Base-by-base conservation (phyloP, 208 protist genomes). In the Acanthamoeba royreba region DNA sequence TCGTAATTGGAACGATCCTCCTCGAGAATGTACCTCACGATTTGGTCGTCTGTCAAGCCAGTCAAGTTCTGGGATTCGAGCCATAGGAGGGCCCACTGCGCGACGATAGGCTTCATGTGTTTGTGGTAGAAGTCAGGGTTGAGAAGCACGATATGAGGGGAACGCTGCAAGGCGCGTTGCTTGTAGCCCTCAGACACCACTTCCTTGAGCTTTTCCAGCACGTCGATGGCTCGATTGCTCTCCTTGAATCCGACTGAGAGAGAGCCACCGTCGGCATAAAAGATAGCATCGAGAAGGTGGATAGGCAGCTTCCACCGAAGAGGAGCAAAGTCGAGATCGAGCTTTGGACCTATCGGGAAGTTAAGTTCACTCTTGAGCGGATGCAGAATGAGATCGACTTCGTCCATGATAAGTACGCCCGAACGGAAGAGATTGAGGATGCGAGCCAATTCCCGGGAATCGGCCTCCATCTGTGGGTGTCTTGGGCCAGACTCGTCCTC, bases 331-430 rank as follows among this genome's bases (percentile, higher is more conserved):
- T 99, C 98, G 74, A 99, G 97, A 4, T 98, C 96, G 88, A 98
- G 88, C 94, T 98, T 98, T 45, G 95, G 83, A 22, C 98, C 98
- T 95, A 99, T 98, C 7, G 98, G 98, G 95, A 98, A 99, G 95
- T 99, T 99, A 47, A 99, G 96, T 96, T 99, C 98, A 0, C 97
- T 98, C 52, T 98, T 98, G 43, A 99, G 97, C 38, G 98, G 98
- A 94, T 99, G 98, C 83, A 99, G 96, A 38, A 99, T 95, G 38
- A 99, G 96, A 94, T 99, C 98, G 13, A 99, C 98, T 92, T 98
- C 58, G 42, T 81, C 92, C 97, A 99, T 98, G 33, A 99, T 98
- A 13, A 98, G 95, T 40, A 98, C 97, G 17, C 98, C 98, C 55
- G 95, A 93, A 58, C 96, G 92, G 97, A 97, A 98, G 53, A 98